Percentiles rank a stretch among this genome's conserved stretches.
Evolutionary conservation across 257 asterid genomes (phyloP).

Genomic region (Paraleonurus japonicus): DNA sequence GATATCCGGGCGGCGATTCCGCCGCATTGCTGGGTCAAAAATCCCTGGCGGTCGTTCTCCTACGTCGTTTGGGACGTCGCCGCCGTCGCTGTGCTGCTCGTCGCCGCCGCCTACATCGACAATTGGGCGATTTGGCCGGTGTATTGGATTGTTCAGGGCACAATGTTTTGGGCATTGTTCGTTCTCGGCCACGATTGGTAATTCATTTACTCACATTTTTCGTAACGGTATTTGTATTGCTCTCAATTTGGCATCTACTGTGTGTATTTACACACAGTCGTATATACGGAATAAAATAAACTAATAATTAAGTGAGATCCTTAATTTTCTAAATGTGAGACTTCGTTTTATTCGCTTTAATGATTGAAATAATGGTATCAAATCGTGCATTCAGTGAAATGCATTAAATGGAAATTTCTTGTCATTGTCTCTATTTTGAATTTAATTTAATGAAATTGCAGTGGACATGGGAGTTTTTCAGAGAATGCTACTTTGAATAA

Average conservation of each 20-base stretch:
- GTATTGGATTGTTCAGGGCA: constrained; percentile 62
- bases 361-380: not conserved
- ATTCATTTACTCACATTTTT: not conserved
- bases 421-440: not conserved
- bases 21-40: constrained; percentile 67
- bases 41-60: constrained; percentile 47
- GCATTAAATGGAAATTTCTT: not conserved
- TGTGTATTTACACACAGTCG: not conserved
- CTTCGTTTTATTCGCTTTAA: not conserved
- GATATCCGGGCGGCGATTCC: constrained; percentile 65
- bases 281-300: not conserved
- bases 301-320: not conserved
- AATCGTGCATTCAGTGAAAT: not conserved
- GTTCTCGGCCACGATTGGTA: constrained; percentile 85
- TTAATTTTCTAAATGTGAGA: not conserved
- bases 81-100: constrained; percentile 36
- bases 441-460: constrained; percentile 17
- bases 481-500: constrained; percentile 44
- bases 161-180: constrained; percentile 72
- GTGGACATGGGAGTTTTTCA: constrained; percentile 80
- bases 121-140: constrained; percentile 48
- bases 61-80: constrained; percentile 47
- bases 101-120: constrained; percentile 36
- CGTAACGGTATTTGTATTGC: too few relatives aligned
- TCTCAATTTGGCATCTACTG: not conserved